Evolutionary conservation across 164 flowering plant genomes (phyloP).

Genomic region (Houttuynia cordata): DNA sequence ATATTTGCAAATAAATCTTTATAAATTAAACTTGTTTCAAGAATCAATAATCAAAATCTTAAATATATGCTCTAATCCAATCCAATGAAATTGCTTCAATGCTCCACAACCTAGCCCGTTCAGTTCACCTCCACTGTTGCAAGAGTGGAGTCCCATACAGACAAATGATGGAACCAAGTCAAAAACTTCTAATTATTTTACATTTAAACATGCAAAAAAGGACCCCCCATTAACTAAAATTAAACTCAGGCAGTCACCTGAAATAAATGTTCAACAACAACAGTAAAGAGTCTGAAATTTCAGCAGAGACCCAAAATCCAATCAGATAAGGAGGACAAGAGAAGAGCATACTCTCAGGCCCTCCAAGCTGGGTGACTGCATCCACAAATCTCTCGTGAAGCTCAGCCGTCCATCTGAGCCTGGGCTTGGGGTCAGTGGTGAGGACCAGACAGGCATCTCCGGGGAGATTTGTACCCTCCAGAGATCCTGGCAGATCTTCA

Average conservation of each 20-base stretch:
- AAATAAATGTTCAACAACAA: too few relatives aligned
- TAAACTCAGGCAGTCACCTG: too few relatives aligned
- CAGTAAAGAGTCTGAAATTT: background rate
- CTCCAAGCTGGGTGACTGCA: constrained; percentile 79
- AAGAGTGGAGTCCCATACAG: too few relatives aligned
- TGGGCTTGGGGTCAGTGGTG: constrained; percentile 65
- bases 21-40: too few relatives aligned
- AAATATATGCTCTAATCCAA: too few relatives aligned
- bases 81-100: too few relatives aligned
- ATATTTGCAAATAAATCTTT: background rate
- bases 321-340: background rate
- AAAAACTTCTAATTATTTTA: too few relatives aligned
- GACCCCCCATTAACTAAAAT: background rate
- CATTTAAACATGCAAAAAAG: background rate
- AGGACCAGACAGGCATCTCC: constrained; percentile 31
- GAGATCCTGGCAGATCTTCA: constrained; percentile 10
- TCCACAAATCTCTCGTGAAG: constrained; percentile 59
- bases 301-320: background rate
- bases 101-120: too few relatives aligned
- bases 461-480: constrained; percentile 9
- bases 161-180: too few relatives aligned
- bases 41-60: too few relatives aligned
- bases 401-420: constrained; percentile 81
- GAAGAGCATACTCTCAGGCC: constrained; percentile 48
- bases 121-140: too few relatives aligned